Percentiles rank a stretch among this genome's conserved stretches.
Conservation (phyloP, 2,329 filamentous ascomycete species). For the Clathrospora elynae region DNA sequence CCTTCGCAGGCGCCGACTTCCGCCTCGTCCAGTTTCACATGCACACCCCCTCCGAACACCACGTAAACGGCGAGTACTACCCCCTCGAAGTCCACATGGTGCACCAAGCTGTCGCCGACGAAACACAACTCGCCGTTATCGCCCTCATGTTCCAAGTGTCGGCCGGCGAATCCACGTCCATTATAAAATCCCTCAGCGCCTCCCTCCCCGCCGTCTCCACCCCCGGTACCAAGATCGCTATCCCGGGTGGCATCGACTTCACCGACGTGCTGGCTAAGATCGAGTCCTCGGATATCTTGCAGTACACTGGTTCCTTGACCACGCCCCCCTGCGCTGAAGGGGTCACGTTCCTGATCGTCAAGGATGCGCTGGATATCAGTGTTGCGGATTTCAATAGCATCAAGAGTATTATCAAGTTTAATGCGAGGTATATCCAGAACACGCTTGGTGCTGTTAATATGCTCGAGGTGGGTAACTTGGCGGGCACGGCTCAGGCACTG, state of each 20-base stretch:
- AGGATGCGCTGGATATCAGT: slow-evolving; percentile 55
- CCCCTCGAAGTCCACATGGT: slow-evolving; percentile 64
- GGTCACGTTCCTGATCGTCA: slow-evolving; percentile 60
- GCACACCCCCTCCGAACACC: slow-evolving; percentile 65
- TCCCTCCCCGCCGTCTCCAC: slow-evolving; percentile 49
- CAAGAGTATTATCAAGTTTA: slow-evolving; percentile 61
- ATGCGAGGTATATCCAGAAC: slow-evolving; percentile 62
- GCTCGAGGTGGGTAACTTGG: slow-evolving; percentile 28
- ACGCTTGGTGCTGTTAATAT: slow-evolving; percentile 54
- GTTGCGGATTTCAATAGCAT: slow-evolving; percentile 58
- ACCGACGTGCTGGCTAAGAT: slow-evolving; percentile 48
- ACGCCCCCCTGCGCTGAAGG: slow-evolving; percentile 66
- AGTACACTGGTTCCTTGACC: slow-evolving; percentile 65
- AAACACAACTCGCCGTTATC: slow-evolving; percentile 48
- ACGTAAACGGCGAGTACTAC: slow-evolving; percentile 55
- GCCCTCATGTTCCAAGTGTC: slow-evolving; percentile 52
- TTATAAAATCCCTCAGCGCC: slow-evolving; percentile 38
- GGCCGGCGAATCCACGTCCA: slow-evolving; percentile 36
- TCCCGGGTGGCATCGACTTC: slow-evolving; percentile 52
- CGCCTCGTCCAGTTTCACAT: slow-evolving; percentile 63
- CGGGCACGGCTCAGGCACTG: too few species aligned
- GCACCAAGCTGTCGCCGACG: slow-evolving; percentile 54
- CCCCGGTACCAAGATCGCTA: slow-evolving; percentile 47
- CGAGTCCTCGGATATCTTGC: slow-evolving; percentile 50
- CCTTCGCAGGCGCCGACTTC: slow-evolving; percentile 50